These are phyloP conservation scores for Raddia distichophylla DNA, from an alignment of 176 grass and related monocot genomes.

Conservation along the genomic window DNA sequence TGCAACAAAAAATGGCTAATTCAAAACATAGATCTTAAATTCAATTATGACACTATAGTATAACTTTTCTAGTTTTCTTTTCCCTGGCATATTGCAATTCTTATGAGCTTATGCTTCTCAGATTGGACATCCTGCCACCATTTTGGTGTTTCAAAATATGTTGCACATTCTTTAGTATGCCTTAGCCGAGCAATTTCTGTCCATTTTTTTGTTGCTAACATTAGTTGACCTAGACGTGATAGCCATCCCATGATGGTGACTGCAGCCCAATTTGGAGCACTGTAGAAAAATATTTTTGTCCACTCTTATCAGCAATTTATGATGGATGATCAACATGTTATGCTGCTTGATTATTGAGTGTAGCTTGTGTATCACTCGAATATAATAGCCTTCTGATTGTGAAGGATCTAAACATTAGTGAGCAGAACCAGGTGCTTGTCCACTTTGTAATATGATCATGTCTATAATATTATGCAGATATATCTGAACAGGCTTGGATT, in stretches of 20 bases:
- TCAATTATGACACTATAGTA: background rate
- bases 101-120: background rate
- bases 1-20: background rate
- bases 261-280: background rate
- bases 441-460: background rate
- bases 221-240: background rate
- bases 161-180: background rate
- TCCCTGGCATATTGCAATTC: background rate
- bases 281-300: background rate
- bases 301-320: background rate
- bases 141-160: background rate
- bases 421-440: conserved; percentile 7
- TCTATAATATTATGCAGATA: background rate
- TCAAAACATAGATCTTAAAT: conserved; percentile 12
- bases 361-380: background rate
- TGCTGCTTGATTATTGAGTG: background rate
- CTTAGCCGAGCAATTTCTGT: background rate
- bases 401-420: background rate
- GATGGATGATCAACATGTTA: background rate
- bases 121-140: background rate
- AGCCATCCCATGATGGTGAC: background rate
- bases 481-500: background rate
- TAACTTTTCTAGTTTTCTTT: conserved; percentile 14
- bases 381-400: background rate
- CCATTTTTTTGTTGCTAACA: background rate